Conservation (phyloP, 2,329 filamentous ascomycete species). For the Pestalotiopsis sp. region DNA sequence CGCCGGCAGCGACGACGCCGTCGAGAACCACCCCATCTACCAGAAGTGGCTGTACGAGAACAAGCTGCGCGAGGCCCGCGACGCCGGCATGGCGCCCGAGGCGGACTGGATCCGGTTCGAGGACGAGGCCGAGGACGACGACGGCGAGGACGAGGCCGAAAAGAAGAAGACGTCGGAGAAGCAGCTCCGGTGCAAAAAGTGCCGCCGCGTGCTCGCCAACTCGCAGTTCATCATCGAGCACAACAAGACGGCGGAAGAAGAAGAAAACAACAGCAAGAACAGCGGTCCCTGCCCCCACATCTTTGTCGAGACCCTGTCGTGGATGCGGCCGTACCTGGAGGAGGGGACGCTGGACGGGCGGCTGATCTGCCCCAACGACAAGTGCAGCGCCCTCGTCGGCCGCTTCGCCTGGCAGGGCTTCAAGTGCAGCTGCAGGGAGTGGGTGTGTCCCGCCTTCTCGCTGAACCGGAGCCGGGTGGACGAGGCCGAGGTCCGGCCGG, state of each 20-base stretch:
- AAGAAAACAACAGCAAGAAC: constrained; percentile 17
- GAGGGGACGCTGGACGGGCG: constrained; percentile 82
- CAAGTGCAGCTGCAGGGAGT: constrained; percentile 86
- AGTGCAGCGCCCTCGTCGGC: constrained; percentile 82
- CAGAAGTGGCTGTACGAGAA: constrained; percentile 68
- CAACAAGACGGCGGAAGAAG: constrained; percentile 33
- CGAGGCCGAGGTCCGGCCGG: constrained; percentile 43
- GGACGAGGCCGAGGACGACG: constrained; percentile 62
- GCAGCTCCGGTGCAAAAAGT: constrained; percentile 88
- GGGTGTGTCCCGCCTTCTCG: constrained; percentile 90
- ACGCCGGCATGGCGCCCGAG: constrained; percentile 78
- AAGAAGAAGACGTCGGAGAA: constrained; percentile 34
- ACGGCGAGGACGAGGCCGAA: constrained; percentile 22
- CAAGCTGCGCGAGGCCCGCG: constrained; percentile 60
- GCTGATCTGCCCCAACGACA: constrained; percentile 76
- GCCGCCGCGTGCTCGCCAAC: constrained; percentile 67
- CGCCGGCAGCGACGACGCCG: constrained; percentile 50
- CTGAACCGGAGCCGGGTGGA: constrained; percentile 83
- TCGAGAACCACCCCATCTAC: constrained; percentile 73
- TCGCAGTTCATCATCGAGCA: constrained; percentile 69
- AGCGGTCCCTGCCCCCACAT: constrained; percentile 72
- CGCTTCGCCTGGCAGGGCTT: constrained; percentile 97
- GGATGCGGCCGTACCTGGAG: constrained; percentile 88
- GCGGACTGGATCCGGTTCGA: constrained; percentile 78
- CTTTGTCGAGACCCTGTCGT: constrained; percentile 89